Percentiles rank a stretch among this genome's conserved stretches.
phyloP scores from a whole-genome alignment of 495 filamentous ascomycete genomes.

The Penicillium paradoxum region DNA sequence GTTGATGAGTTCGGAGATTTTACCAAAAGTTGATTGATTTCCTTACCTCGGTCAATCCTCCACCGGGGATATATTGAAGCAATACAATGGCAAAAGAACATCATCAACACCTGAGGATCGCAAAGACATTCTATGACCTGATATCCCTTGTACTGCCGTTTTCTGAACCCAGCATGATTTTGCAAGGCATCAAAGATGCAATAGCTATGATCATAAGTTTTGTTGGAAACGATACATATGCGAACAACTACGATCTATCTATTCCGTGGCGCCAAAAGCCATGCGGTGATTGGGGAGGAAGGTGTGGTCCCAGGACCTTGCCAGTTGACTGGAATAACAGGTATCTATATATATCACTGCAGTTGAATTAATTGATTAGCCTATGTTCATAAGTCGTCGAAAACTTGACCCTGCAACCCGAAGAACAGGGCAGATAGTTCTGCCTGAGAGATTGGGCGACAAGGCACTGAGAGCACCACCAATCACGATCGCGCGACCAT shows the following conservation, averaged over 20 bases:
- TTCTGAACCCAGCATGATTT: conserved; percentile 9
- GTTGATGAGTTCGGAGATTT: background rate
- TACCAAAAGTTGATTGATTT: background rate
- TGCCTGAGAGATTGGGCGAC: conserved; percentile 1
- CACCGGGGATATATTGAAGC: conserved; percentile 10
- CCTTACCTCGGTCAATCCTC: conserved; percentile 8
- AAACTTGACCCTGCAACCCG: background rate
- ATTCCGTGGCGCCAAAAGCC: background rate
- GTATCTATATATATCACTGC: background rate
- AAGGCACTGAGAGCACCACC: background rate
- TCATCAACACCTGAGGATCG: conserved; percentile 8
- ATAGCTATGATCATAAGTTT: background rate
- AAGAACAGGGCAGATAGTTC: background rate
- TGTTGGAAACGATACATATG: background rate
- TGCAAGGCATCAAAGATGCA: background rate
- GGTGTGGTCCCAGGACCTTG: conserved; percentile 3
- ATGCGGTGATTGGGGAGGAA: conserved; percentile 5
- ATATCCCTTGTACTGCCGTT: conserved; percentile 6
- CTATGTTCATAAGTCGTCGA: too few species aligned
- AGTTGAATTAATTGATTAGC: too few species aligned
- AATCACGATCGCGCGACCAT: background rate
- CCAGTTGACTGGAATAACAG: conserved; percentile 4
- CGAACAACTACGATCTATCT: background rate
- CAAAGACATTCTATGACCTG: conserved; percentile 8
- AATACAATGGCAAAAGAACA: conserved; percentile 6